Evolutionary conservation across 257 asterid species (phyloP), one percentile per base, ranked within the genome.

Genomic region (Haberlea rhodopensis): DNA sequence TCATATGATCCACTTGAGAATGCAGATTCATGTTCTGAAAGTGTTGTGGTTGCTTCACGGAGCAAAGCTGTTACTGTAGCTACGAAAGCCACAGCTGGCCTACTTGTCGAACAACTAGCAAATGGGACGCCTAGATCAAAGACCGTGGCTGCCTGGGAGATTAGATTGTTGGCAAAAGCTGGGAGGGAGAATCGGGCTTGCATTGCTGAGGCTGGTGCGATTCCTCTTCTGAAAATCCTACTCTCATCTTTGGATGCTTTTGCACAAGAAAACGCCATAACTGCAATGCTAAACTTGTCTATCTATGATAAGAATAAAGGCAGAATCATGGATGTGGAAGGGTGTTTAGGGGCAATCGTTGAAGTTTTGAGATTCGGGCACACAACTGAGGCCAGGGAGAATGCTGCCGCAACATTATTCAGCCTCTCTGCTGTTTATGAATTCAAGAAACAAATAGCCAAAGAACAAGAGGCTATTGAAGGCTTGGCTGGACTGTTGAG

Each of bases 331-430:
- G 88, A 89, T 26, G 92, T 81, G 22, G 85, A 80, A 60, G 96
- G 95, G n/a, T 87, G 98, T 64, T 68, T 91, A 45, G 71, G 77
- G 4, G 66, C 92, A 8, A 83, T 91, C 1, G 95, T 87, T 31
- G 78, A 76, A 22, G 96, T 91, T 60, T 74, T 91, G 57, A 82
- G 77, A 63, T 34, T 73, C 3, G 98, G 96, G 51, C 86, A 60
- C 80, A 89, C 95, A 4, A 82, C 84, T 0, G 98, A 91, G 73
- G 90, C 96, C 3, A 77, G 86, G 70, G 98, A 91, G 76, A 91
- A 91, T 29, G 95, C 98, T 5, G 98, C 96, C 3, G 98, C 98
- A 1, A 91, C 96, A 0, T 51, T 91, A 46, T 91, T 91, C 83
- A 91, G 98, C 31, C 96, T 91, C 53, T 91, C 98, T 2, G 92